Conservation (phyloP, 768 basidiomycete species). For the Pilatotrama ljubarskyi region DNA sequence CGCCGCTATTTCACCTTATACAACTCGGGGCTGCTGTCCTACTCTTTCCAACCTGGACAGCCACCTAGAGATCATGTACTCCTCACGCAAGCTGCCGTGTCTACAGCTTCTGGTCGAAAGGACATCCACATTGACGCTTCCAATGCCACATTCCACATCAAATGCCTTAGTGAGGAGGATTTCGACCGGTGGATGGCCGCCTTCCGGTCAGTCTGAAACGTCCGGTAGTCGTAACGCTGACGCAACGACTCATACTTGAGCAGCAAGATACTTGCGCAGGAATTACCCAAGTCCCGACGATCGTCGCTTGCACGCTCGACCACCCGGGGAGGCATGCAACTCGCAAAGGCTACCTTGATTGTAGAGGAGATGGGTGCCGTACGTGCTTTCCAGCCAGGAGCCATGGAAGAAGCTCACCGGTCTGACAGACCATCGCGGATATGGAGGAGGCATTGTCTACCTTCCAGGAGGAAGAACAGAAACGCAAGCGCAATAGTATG, state of each 20-base stretch:
- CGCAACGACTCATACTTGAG: not conserved
- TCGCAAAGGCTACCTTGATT: conserved; percentile 50
- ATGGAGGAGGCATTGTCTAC: conserved; percentile 55
- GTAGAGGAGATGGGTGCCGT: conserved; percentile 71
- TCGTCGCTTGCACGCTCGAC: conserved; percentile 37
- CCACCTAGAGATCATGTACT: conserved; percentile 70
- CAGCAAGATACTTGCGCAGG: conserved; percentile 65
- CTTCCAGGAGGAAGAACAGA: conserved; percentile 41
- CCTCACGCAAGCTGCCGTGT: conserved; percentile 69
- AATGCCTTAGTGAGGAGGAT: conserved; percentile 69
- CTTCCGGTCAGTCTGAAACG: conserved; percentile 54
- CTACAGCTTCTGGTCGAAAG: conserved; percentile 68
- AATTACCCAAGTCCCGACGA: conserved; percentile 38
- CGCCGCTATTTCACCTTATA: conserved; percentile 77
- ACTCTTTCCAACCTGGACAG: conserved; percentile 72
- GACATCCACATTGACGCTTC: conserved; percentile 81
- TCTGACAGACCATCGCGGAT: conserved; percentile 53
- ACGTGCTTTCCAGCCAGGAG: conserved; percentile 31
- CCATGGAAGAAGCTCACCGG: not conserved
- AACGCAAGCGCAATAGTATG: conserved; percentile 35
- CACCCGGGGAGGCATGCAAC: conserved; percentile 43
- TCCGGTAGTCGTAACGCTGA: not conserved
- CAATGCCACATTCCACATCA: conserved; percentile 79
- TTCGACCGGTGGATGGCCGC: conserved; percentile 75
- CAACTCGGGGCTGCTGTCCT: conserved; percentile 68